These are phyloP conservation scores for Hansenula lynferdii DNA, from an alignment of 1,139 yeast genomes.

Conservation along the genomic window DNA sequence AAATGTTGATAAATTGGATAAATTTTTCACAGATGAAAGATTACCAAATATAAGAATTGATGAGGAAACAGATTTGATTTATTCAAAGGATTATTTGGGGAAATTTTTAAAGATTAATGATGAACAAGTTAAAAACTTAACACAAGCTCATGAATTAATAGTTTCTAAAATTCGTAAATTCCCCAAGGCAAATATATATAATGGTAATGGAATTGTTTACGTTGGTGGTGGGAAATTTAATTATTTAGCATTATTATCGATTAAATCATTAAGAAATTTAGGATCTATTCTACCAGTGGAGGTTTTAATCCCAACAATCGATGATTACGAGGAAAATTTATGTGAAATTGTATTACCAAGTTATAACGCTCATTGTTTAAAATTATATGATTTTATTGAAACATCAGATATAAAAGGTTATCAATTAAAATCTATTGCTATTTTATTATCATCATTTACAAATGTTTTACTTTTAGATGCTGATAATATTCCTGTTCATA, in stretches of 20 bases:
- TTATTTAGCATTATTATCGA: constrained; percentile 53
- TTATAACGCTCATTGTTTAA: constrained; percentile 44
- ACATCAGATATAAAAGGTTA: constrained; percentile 44
- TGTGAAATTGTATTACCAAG: constrained; percentile 43
- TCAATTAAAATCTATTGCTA: constrained; percentile 50
- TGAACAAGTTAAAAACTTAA: background rate
- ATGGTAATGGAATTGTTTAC: constrained; percentile 18
- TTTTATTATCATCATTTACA: constrained; percentile 47
- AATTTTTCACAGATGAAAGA: background rate
- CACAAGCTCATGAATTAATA: background rate
- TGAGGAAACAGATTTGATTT: background rate
- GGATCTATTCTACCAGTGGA: constrained; percentile 69
- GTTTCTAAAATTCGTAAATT: background rate
- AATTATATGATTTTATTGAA: constrained; percentile 35
- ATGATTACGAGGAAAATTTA: constrained; percentile 42
- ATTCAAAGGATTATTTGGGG: background rate
- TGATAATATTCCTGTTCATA: constrained; percentile 45
- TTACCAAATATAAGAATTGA: background rate
- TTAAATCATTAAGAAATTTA: constrained; percentile 51
- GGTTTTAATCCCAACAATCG: constrained; percentile 25
- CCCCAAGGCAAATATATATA: background rate
- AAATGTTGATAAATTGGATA: background rate
- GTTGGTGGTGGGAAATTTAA: constrained; percentile 34
- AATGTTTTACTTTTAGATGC: constrained; percentile 49
- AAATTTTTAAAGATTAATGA: background rate